Conservation (phyloP, 805 yeast genomes). For the Candida multigemmis region DNA sequence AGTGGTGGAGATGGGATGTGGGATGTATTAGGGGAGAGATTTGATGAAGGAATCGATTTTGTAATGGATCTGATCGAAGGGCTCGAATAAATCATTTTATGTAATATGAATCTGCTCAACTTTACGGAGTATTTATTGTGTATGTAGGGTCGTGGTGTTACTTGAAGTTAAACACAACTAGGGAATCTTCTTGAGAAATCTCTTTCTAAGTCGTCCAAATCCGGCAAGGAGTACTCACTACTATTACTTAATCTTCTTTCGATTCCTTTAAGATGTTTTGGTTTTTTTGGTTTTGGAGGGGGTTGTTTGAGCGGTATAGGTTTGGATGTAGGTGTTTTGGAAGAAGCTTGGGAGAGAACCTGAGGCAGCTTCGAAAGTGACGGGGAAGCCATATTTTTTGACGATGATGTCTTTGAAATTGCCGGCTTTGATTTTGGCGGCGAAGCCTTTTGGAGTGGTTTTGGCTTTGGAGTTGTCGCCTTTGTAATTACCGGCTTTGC, state of each 20-base stretch:
- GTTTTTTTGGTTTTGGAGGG: conserved; percentile 63
- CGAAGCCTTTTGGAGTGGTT: background rate
- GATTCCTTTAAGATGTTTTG: conserved; percentile 30
- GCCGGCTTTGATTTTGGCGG: background rate
- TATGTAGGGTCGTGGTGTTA: too few species aligned
- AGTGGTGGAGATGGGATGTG: conserved; percentile 66
- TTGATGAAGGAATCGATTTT: conserved; percentile 80
- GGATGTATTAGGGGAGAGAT: conserved; percentile 70
- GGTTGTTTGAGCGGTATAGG: conserved; percentile 27
- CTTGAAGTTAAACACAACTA: conserved; percentile 41
- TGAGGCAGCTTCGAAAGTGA: background rate
- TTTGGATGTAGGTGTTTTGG: conserved; percentile 1
- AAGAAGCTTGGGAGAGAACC: background rate
- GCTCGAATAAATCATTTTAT: too few species aligned
- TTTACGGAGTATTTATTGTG: too few species aligned
- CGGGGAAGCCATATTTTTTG: background rate
- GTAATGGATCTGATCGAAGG: conserved; percentile 73
- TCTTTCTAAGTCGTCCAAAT: conserved; percentile 50
- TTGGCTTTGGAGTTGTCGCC: background rate
- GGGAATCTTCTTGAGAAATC: conserved; percentile 54
- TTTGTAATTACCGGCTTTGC: background rate
- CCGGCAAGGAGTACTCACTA: conserved; percentile 38
- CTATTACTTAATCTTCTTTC: conserved; percentile 20
- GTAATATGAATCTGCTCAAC: too few species aligned
- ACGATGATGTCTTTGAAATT: background rate